Conservation (phyloP, 345 rosid species). For the Aethionema arabicum region DNA sequence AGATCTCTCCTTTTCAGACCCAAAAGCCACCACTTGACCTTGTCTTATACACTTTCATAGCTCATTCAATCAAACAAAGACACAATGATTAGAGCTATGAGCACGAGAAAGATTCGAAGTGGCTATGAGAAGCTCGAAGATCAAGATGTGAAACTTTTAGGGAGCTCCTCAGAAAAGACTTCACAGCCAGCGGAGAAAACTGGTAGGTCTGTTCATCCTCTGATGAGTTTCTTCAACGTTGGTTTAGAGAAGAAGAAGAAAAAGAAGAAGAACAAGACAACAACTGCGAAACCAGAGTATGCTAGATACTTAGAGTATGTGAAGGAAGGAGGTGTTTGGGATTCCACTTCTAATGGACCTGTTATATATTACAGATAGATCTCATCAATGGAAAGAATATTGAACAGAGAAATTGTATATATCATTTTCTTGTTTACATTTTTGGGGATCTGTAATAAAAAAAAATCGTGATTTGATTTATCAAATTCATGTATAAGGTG, state of each 20-base stretch:
- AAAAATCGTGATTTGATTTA: no score
- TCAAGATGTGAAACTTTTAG: conserved; percentile 19
- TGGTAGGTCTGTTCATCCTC: conserved; percentile 50
- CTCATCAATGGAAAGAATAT: background rate
- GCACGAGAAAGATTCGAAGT: conserved; percentile 42
- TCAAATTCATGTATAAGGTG: no score
- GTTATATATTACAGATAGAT: conserved; percentile 46
- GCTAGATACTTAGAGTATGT: conserved; percentile 70
- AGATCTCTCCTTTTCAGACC: conserved; percentile 29
- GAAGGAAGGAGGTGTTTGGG: conserved; percentile 77
- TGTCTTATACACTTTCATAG: conserved; percentile 12
- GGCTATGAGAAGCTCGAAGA: conserved; percentile 54
- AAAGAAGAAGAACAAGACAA: conserved; percentile 53
- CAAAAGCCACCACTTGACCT: conserved; percentile 8
- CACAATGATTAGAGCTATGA: conserved; percentile 67
- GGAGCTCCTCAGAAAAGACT: background rate
- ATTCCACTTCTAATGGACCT: conserved; percentile 46
- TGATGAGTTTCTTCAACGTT: conserved; percentile 49
- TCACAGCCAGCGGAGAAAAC: conserved; percentile 37
- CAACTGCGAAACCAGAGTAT: conserved; percentile 66
- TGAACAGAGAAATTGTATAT: background rate
- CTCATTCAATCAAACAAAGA: background rate
- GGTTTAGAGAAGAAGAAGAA: conserved; percentile 50
- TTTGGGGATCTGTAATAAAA: no score
- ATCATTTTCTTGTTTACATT: background rate